Conservation (phyloP, 495 filamentous ascomycete species). For the Chlorociboria aeruginascens region DNA sequence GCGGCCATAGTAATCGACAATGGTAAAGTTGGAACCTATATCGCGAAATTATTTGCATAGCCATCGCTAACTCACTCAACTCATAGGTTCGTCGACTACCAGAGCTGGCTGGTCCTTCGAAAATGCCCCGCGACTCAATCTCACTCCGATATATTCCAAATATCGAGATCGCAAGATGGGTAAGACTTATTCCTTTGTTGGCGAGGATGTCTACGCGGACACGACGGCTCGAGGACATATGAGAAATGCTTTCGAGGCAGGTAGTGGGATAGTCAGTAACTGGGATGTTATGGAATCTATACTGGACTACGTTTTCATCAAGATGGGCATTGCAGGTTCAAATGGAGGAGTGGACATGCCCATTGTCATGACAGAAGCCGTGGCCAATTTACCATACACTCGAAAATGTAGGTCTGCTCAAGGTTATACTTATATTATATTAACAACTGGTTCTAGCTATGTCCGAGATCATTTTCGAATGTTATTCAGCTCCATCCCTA, state of each 20-base stretch:
- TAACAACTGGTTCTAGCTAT: constrained; percentile 47
- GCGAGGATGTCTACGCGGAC: constrained; percentile 84
- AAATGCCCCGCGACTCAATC: constrained; percentile 56
- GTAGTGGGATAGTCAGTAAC: constrained; percentile 82
- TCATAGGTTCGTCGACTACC: constrained; percentile 67
- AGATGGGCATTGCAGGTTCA: constrained; percentile 71
- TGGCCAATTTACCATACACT: constrained; percentile 80
- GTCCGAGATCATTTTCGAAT: constrained; percentile 94
- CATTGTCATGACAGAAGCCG: constrained; percentile 90
- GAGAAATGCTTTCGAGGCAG: constrained; percentile 81
- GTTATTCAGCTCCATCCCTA: constrained; percentile 76
- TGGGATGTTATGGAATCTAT: constrained; percentile 95
- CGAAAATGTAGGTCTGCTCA: constrained; percentile 54
- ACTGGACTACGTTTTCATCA: constrained; percentile 84
- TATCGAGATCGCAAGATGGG: constrained; percentile 88
- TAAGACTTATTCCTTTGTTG: constrained; percentile 81
- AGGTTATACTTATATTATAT: not conserved
- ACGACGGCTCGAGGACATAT: constrained; percentile 86
- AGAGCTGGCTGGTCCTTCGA: constrained; percentile 96
- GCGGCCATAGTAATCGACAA: constrained; percentile 94
- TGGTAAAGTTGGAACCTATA: constrained; percentile 39
- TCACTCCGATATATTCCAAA: constrained; percentile 83
- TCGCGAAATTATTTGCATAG: not conserved
- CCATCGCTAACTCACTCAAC: constrained; percentile 1
- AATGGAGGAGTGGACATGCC: constrained; percentile 68